Evolutionary conservation across 2,329 filamentous ascomycete genomes (phyloP), one percentile per base, ranked within the genome.

Genomic region (Diaporthe caulivora): DNA sequence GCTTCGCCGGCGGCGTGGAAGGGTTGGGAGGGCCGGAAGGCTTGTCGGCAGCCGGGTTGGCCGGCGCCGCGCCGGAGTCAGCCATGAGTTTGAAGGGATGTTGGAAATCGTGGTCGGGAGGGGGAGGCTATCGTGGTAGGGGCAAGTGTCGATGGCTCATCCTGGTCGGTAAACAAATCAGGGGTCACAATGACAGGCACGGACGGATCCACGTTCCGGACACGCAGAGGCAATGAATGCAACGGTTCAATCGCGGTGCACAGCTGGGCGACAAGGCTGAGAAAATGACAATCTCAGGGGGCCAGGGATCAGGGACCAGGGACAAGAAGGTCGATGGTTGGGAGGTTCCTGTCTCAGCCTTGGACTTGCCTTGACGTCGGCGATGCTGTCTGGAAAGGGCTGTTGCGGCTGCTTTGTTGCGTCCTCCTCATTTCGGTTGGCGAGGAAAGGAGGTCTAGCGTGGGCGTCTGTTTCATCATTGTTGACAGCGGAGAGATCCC

Each of bases 391-490:
- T 72, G 24, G 62, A 72, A 60, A 54, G 34, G 44, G 54, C 49
- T 44, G 64, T 67, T 62, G 71, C 53, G 73, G 71, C 71, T 70
- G 51, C 18, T 71, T 18, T 65, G 24, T 68, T 51, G 44, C 31
- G 58, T 31, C 60, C 68, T 68, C 47, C 65, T 72, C 65, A 73
- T 73, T 47, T 70, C 67, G 70, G 71, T 44, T 42, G 31, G 29
- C 18, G 37, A 26, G n/a, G 15, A 53, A 60, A 73, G 58, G 55
- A 69, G 53, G 40, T 21, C 64, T 70, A 75, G 71, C 71, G n/a
- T n/a, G n/a, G n/a, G n/a, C n/a, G 74, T 71, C 71, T 73, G 73
- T 71, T 73, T 73, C 73, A 73, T 73, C 24, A 53, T 49, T 58
- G 58, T 72, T 75, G 74, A 75, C 74, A 75, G 74, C 47, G 73